These are phyloP conservation scores for Aureobasidium melanogenum DNA, from an alignment of 2,329 filamentous ascomycete species.

Conservation along the genomic window DNA sequence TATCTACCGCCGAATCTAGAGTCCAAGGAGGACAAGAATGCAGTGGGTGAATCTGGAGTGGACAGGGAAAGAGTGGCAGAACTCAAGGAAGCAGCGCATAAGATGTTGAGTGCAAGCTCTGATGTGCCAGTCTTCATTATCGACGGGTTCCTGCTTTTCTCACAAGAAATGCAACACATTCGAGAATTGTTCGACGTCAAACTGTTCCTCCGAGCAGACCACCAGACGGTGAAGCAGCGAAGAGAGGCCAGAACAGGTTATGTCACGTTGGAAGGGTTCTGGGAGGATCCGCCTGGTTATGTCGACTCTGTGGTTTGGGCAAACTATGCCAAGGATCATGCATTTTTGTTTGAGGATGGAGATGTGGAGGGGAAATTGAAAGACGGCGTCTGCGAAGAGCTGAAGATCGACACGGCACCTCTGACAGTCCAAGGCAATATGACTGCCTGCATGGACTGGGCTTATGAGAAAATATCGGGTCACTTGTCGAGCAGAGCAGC, in stretches of 20 bases:
- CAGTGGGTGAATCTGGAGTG: conserved; percentile 36
- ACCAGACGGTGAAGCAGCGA: conserved; percentile 53
- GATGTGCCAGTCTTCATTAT: conserved; percentile 55
- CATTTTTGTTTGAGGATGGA: conserved; percentile 65
- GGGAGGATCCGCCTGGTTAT: conserved; percentile 89
- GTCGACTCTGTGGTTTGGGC: conserved; percentile 95
- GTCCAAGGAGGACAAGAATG: conserved; percentile 53
- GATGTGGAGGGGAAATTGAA: conserved; percentile 54
- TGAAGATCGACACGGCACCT: conserved; percentile 25
- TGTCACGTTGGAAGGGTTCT: conserved; percentile 77
- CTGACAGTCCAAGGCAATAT: conserved; percentile 22
- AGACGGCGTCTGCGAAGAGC: conserved; percentile 28
- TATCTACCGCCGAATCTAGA: conserved; percentile 44
- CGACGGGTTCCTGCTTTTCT: conserved; percentile 83
- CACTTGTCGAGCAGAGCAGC: neutral
- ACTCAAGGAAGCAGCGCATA: conserved; percentile 20
- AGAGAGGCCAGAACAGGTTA: conserved; percentile 65
- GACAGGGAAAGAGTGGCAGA: conserved; percentile 21
- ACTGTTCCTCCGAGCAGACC: conserved; percentile 66
- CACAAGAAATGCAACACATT: conserved; percentile 44
- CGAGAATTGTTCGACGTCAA: conserved; percentile 60
- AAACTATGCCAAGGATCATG: conserved; percentile 75
- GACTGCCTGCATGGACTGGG: conserved; percentile 31
- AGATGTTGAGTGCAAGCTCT: neutral
- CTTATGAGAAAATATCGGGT: conserved; percentile 21